A percentile compares a stretch with the other conserved stretches of the same genome.
Conservation (phyloP, 305 asterid genomes). For the Fraxinus sp. region DNA sequence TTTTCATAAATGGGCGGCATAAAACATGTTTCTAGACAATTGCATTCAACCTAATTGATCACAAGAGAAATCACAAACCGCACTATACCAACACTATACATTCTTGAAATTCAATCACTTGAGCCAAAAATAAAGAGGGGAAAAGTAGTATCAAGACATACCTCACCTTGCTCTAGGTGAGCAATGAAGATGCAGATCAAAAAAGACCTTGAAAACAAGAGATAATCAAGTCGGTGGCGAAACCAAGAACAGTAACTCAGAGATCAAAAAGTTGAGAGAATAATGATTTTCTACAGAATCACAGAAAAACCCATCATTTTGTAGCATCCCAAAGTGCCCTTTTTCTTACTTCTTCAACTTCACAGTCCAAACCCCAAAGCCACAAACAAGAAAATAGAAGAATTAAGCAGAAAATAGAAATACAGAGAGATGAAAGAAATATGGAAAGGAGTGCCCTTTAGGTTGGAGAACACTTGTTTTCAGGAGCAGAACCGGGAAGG, state of each 20-base stretch:
- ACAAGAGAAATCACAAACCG: neutral
- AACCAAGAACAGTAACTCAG: neutral
- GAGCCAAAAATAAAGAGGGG: neutral
- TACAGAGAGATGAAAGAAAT: slow-evolving; percentile 9
- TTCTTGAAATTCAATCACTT: slow-evolving; percentile 15
- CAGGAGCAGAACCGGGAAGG: neutral
- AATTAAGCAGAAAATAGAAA: neutral
- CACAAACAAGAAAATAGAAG: slow-evolving; percentile 1
- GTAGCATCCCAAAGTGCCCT: slow-evolving; percentile 10
- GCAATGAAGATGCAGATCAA: slow-evolving; percentile 6
- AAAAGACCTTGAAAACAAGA: slow-evolving; percentile 11
- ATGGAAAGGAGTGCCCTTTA: neutral
- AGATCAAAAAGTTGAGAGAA: slow-evolving; percentile 20
- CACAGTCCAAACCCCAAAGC: slow-evolving; percentile 19
- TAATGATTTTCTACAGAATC: slow-evolving; percentile 19
- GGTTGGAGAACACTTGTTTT: neutral
- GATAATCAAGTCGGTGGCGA: slow-evolving; percentile 33
- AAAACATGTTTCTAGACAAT: neutral
- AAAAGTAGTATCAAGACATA: neutral
- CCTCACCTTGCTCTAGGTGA: neutral
- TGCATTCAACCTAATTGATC: neutral
- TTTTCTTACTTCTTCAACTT: slow-evolving; percentile 11
- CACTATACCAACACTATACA: neutral
- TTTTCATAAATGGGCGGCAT: neutral
- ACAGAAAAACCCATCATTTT: neutral